These are phyloP conservation scores for Fusarium drepaniforme DNA, from an alignment of 2,329 filamentous ascomycete genomes.

Conservation along the genomic window DNA sequence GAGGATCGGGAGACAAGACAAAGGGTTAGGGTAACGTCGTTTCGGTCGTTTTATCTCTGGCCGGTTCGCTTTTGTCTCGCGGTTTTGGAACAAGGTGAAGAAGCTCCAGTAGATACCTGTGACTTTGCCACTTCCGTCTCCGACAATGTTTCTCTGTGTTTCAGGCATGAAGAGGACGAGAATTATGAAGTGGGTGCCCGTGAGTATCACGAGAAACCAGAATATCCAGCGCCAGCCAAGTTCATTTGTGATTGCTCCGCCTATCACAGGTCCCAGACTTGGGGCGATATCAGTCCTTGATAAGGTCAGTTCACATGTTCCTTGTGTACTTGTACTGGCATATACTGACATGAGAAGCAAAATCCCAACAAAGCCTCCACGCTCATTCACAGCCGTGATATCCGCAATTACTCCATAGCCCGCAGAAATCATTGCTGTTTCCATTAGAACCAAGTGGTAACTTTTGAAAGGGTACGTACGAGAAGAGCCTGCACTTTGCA, in stretches of 20 bases:
- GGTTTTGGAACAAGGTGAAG: background rate
- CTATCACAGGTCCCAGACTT: slow-evolving; percentile 65
- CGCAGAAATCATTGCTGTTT: background rate
- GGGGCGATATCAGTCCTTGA: slow-evolving; percentile 34
- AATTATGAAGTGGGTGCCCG: slow-evolving; percentile 58
- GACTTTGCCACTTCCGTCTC: slow-evolving; percentile 55
- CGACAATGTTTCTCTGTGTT: slow-evolving; percentile 65
- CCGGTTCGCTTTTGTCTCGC: background rate
- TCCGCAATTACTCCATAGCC: slow-evolving; percentile 20
- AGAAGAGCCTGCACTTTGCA: slow-evolving; percentile 2
- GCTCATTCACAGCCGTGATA: slow-evolving; percentile 14
- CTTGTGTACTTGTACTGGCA: background rate
- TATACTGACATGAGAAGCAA: slow-evolving; percentile 7
- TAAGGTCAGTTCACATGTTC: background rate
- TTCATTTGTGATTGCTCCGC: slow-evolving; percentile 68
- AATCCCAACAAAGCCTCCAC: slow-evolving; percentile 12
- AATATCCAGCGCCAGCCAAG: slow-evolving; percentile 72
- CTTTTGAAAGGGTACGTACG: background rate
- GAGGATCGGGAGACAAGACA: background rate
- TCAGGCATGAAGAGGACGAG: slow-evolving; percentile 66
- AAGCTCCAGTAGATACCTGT: background rate
- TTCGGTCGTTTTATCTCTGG: background rate
- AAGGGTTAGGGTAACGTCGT: background rate
- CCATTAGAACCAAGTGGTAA: background rate
- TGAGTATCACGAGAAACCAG: slow-evolving; percentile 70